Base-by-base conservation (phyloP, 164 flowering plant species). In the Piper longum region DNA sequence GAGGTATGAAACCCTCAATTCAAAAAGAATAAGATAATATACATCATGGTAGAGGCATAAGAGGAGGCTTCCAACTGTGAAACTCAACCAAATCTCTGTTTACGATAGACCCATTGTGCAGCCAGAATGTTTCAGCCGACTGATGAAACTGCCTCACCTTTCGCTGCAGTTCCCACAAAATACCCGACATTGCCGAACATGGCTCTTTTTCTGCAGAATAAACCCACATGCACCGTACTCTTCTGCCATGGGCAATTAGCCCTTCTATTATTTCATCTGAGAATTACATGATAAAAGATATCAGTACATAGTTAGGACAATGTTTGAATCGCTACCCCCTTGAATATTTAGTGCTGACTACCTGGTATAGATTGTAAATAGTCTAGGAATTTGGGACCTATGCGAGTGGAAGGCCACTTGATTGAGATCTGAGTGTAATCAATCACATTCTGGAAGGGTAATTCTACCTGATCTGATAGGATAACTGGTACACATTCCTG, bases 401-500 rank as follows among this genome's bases (percentile, higher is more conserved):
- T 88, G 16, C 69, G 81, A 57, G 83, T 80, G 0, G 90, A 83
- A 62, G 99, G 97, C 93, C 89, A 95, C 78, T 95, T 95, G 61
- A 95, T 88, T 70, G 99, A 88, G 57, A 91, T 76, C 72, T 78
- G 80, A 36, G 81, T 71, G 74, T 88, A 93, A 69, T 90, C 99
- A 41, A 93, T 74, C 9, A 90, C 86, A 69, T 88, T 79, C 70
- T 90, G 97, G 57, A 90, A 93, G 48, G 99, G 97, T 52, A 93
- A 74, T 57, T 93, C 99, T 57, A 76, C 85, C 69, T 88, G 85
- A 77, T 93, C 99, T n/a, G 99, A 93, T 71, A 93, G 67, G 60
- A 93, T 72, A 39, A 93, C 99, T 11, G 99, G 99, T 36, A 93
- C 89, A 65, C 97, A 93, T 72, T 93, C 97, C 99, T 93, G 84